These are phyloP conservation scores for Trichopus zeylanicus DNA, from an alignment of 116 monocot species.

Conservation along the genomic window DNA sequence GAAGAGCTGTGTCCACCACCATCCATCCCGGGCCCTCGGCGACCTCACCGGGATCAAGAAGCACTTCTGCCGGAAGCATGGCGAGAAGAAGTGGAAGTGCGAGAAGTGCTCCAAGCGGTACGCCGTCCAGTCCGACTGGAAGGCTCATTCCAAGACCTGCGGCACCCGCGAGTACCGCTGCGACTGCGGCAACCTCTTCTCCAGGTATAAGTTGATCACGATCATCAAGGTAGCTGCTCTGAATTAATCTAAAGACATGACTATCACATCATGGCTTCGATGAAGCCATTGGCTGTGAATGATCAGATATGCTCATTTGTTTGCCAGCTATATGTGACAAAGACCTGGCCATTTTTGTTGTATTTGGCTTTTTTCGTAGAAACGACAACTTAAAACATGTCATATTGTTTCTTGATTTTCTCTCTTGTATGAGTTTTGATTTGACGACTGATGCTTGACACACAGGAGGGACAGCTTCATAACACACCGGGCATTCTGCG, in stretches of 20 bases:
- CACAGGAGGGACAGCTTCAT: constrained; percentile 77
- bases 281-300: too few species aligned
- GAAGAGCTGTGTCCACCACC: constrained; percentile 53
- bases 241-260: too few species aligned
- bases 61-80: constrained; percentile 81
- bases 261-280: too few species aligned
- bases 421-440: constrained; percentile 13
- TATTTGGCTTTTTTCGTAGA: too few species aligned
- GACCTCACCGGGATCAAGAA: constrained; percentile 80
- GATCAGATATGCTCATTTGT: too few species aligned
- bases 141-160: constrained; percentile 94
- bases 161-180: constrained; percentile 95
- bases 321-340: too few species aligned
- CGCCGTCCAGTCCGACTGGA: constrained; percentile 95
- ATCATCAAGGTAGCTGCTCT: too few species aligned
- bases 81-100: constrained; percentile 99
- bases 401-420: too few species aligned
- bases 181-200: constrained; percentile 98
- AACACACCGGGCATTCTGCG: constrained; percentile 84
- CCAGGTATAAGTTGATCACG: too few species aligned
- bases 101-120: constrained; percentile 96
- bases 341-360: too few species aligned
- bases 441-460: constrained; percentile 7
- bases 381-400: too few species aligned
- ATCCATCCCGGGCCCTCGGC: constrained; percentile 63